A percentile compares a stretch with the other conserved stretches of the same genome.
Evolutionary conservation across 2,329 filamentous ascomycete species (phyloP).

Genomic region (Trichothecium sympodiale): DNA sequence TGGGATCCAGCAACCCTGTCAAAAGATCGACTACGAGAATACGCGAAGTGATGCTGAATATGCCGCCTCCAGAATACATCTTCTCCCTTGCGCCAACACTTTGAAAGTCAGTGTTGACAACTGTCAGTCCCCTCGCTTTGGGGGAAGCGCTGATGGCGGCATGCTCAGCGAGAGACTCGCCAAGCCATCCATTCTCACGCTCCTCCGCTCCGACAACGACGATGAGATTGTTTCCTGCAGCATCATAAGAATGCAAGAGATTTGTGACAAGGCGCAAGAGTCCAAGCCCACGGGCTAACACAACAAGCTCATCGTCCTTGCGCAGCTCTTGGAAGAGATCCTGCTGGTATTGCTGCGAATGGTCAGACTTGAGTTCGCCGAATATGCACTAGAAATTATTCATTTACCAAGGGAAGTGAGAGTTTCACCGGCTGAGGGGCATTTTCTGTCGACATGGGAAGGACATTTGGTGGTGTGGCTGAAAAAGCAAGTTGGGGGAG

Average conservation of each 20-base stretch:
- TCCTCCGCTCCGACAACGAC: slow-evolving; percentile 84
- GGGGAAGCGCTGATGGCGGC: slow-evolving; percentile 78
- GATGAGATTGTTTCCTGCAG: slow-evolving; percentile 85
- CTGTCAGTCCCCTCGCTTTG: slow-evolving; percentile 71
- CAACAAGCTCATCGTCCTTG: slow-evolving; percentile 83
- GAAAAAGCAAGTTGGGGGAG: too few relatives aligned
- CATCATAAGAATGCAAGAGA: slow-evolving; percentile 91
- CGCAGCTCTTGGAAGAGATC: slow-evolving; percentile 86
- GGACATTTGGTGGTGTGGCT: slow-evolving; percentile 1
- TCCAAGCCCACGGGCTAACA: slow-evolving; percentile 84
- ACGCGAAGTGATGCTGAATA: slow-evolving; percentile 91
- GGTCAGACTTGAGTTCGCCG: neutral
- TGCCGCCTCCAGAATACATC: slow-evolving; percentile 79
- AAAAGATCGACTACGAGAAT: slow-evolving; percentile 91
- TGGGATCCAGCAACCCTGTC: slow-evolving; percentile 69
- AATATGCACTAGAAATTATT: neutral
- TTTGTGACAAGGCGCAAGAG: slow-evolving; percentile 91
- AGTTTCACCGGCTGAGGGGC: slow-evolving; percentile 64
- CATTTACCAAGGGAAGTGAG: slow-evolving; percentile 48
- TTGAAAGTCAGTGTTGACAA: slow-evolving; percentile 92
- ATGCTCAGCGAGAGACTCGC: slow-evolving; percentile 90
- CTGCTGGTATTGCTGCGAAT: slow-evolving; percentile 75
- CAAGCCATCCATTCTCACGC: slow-evolving; percentile 92
- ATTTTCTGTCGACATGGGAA: slow-evolving; percentile 41
- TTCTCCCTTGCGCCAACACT: slow-evolving; percentile 80